Percentiles rank a stretch among this genome's conserved stretches.
phyloP scores from a whole-genome alignment of 2,329 filamentous ascomycete genomes.

The Cercospora janseana region DNA sequence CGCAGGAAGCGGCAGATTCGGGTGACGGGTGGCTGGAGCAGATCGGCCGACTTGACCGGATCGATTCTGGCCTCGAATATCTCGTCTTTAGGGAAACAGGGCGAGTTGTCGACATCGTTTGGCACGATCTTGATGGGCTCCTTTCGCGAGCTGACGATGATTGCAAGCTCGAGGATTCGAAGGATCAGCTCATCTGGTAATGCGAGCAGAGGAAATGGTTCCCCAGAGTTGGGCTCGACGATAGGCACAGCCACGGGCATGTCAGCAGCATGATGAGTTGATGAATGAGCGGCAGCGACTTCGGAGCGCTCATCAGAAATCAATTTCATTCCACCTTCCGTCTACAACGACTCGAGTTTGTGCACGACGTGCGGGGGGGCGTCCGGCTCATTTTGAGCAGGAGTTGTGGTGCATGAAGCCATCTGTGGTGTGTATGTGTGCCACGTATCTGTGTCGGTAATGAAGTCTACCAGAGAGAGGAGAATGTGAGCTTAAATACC shows the following conservation, averaged over 20 bases:
- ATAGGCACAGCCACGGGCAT: not conserved
- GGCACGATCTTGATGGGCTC: not conserved
- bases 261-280: no score
- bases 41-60: not conserved
- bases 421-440: no score
- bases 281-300: no score
- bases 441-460: no score
- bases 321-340: no score
- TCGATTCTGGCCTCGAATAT: not conserved
- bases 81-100: not conserved
- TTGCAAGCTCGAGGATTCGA: slow-evolving; percentile 7
- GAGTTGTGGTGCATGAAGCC: no score
- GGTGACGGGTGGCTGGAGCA: slow-evolving; percentile 10
- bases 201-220: slow-evolving; percentile 10
- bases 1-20: slow-evolving; percentile 9
- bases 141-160: slow-evolving; percentile 6
- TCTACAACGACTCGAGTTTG: no score
- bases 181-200: slow-evolving; percentile 5
- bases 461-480: no score
- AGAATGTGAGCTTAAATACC: no score
- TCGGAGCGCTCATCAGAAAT: no score
- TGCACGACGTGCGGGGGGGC: no score
- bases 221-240: not conserved
- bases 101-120: not conserved
- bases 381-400: no score